Evolutionary conservation across 176 grass and related monocot genomes (phyloP).

Genomic region (Musa troglodytarum): DNA sequence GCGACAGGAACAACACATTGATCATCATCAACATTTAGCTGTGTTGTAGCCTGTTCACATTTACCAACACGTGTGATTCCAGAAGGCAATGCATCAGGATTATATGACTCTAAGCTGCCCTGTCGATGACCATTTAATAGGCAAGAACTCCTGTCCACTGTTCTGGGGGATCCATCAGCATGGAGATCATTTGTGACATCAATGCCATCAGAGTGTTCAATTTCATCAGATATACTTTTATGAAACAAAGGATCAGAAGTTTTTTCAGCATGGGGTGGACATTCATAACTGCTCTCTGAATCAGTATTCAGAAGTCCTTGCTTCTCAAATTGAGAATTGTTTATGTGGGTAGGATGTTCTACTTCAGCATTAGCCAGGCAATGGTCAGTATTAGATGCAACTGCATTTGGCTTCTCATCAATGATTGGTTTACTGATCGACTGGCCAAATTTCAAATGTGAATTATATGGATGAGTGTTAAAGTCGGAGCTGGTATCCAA

Average conservation of each 20-base stretch:
- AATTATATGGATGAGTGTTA: constrained; percentile 24
- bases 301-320: constrained; percentile 31
- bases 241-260: constrained; percentile 14
- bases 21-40: neutral
- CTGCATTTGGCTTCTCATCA: constrained; percentile 47
- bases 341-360: constrained; percentile 29
- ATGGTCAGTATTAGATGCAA: constrained; percentile 19
- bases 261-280: constrained; percentile 22
- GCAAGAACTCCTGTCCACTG: neutral
- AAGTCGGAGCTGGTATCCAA: constrained; percentile 12
- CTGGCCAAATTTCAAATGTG: constrained; percentile 21
- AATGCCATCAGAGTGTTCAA: constrained; percentile 2
- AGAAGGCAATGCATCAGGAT: constrained; percentile 1
- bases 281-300: constrained; percentile 30
- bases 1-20: neutral
- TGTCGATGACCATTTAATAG: neutral
- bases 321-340: constrained; percentile 39
- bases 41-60: neutral
- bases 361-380: constrained; percentile 25
- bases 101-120: neutral
- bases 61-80: neutral
- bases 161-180: constrained; percentile 16
- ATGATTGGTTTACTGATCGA: constrained; percentile 32
- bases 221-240: constrained; percentile 11
- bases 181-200: neutral